phyloP scores from a whole-genome alignment of 371 early-diverging fungal genomes.

The Mortierella sp. region DNA sequence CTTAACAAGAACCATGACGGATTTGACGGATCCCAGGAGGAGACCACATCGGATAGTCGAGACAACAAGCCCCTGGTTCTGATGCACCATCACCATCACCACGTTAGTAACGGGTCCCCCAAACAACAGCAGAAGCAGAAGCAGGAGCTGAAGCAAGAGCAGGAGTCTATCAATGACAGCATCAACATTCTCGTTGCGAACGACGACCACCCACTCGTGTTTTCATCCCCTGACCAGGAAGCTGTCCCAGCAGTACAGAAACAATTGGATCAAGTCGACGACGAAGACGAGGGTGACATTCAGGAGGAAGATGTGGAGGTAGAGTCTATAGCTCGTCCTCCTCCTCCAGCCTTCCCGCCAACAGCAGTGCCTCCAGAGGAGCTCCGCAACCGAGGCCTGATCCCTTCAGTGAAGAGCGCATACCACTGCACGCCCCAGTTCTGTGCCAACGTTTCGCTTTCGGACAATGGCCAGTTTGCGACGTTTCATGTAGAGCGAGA shows the following conservation, averaged over 20 bases:
- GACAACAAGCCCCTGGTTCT: neutral
- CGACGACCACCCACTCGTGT: neutral
- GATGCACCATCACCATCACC: constrained; percentile 29
- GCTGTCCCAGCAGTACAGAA: neutral
- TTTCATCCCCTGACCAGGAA: neutral
- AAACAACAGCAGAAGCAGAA: neutral
- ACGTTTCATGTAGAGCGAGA: constrained; percentile 53
- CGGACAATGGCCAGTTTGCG: constrained; percentile 41
- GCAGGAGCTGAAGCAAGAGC: neutral
- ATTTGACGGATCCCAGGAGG: constrained; percentile 3
- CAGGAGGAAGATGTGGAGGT: neutral
- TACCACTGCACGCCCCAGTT: constrained; percentile 50
- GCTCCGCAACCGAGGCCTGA: constrained; percentile 25
- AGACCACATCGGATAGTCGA: neutral
- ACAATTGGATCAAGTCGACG: neutral
- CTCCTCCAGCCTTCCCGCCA: neutral
- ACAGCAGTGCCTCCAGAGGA: constrained; percentile 18
- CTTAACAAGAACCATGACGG: constrained; percentile 39
- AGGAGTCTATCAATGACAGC: neutral
- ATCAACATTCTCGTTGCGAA: neutral
- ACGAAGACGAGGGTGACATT: neutral
- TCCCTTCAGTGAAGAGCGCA: constrained; percentile 32
- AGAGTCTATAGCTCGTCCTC: neutral
- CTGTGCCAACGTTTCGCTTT: constrained; percentile 46
- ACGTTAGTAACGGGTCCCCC: neutral